Conservation (phyloP, 768 basidiomycete species). For the Trametes cingulata region DNA sequence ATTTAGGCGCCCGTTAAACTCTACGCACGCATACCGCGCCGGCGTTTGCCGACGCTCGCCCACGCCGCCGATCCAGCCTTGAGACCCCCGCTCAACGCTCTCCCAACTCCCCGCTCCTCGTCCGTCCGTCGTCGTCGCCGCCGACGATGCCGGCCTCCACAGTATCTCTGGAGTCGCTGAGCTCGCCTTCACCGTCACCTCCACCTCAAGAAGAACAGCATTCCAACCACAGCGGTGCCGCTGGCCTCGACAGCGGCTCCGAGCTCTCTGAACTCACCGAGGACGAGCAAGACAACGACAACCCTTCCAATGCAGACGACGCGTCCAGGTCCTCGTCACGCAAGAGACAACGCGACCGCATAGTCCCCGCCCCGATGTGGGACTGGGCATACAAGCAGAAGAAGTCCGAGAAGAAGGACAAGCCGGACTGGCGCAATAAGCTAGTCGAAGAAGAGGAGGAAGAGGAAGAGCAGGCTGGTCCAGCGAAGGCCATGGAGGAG, state of each 20-base stretch:
- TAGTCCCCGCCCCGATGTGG: conserved; percentile 84
- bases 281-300: conserved; percentile 64
- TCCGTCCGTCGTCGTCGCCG: conserved; percentile 26
- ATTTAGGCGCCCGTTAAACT: conserved; percentile 3
- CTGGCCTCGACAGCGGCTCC: conserved; percentile 62
- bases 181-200: conserved; percentile 68
- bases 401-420: conserved; percentile 35
- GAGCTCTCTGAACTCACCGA: conserved; percentile 85
- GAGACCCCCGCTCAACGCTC: background rate
- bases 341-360: conserved; percentile 47
- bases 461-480: conserved; percentile 46
- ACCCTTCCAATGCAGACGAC: conserved; percentile 31
- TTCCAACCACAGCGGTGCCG: conserved; percentile 35
- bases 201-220: conserved; percentile 36
- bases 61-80: conserved; percentile 18
- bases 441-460: conserved; percentile 47
- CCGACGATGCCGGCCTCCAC: conserved; percentile 52
- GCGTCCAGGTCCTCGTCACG: conserved; percentile 14
- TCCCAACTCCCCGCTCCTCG: background rate
- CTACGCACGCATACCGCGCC: conserved; percentile 5
- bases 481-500: conserved; percentile 60
- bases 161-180: conserved; percentile 63
- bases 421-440: conserved; percentile 34
- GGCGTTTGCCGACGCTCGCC: conserved; percentile 17
- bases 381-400: conserved; percentile 68